Conservation (phyloP, 164 flowering plant species). For the Aristolochia fimbriata region DNA sequence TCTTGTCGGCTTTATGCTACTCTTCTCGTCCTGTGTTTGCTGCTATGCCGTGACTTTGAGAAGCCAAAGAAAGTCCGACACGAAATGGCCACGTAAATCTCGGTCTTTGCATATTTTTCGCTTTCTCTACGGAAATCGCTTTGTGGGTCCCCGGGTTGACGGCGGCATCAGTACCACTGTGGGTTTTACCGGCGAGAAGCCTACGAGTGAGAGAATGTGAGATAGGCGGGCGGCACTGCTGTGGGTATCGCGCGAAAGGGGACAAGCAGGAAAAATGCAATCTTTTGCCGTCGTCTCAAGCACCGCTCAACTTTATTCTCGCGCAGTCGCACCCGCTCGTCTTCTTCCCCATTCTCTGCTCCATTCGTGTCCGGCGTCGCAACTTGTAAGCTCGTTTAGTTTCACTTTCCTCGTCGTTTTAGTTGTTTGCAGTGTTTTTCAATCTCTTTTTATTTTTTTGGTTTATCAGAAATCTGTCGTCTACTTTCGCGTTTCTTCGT, state of each 20-base stretch:
- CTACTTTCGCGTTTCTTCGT: not conserved
- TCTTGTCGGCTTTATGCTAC: too few species aligned
- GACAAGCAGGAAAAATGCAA: not conserved
- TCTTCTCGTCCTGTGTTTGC: too few species aligned
- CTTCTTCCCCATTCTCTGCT: not conserved
- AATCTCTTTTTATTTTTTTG: not conserved
- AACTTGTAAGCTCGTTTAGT: not conserved
- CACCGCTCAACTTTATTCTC: not conserved
- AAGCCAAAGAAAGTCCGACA: too few species aligned
- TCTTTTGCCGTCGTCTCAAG: not conserved
- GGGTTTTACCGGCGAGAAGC: too few species aligned
- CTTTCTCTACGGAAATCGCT: too few species aligned
- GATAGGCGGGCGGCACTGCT: not conserved
- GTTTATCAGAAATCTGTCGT: not conserved
- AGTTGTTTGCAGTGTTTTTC: not conserved
- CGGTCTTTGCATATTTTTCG: too few species aligned
- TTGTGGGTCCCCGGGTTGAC: not conserved
- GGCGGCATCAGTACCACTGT: not conserved
- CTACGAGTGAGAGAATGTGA: not conserved
- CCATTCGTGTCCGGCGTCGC: not conserved
- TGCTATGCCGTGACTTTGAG: too few species aligned
- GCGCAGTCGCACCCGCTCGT: not conserved
- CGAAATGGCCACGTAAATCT: too few species aligned
- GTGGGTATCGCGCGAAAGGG: not conserved
- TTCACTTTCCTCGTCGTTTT: not conserved